Conservation (phyloP, 2,329 filamentous ascomycete species). For the Daldinia sp. region DNA sequence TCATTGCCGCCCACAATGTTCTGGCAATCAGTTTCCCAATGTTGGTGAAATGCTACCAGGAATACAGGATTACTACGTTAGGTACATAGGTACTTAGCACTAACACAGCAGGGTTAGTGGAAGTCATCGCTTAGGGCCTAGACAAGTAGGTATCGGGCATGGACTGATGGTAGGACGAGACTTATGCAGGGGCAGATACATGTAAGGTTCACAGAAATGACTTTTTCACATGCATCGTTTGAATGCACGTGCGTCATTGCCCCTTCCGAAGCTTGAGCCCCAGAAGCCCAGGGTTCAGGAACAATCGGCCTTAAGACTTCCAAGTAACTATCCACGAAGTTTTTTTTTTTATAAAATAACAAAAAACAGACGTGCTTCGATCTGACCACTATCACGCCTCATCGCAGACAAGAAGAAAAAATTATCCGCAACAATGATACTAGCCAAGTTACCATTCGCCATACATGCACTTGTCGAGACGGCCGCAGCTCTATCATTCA, state of each 20-base stretch:
- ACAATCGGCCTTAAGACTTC: conserved; percentile 11
- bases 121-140: not conserved
- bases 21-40: not conserved
- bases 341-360: not conserved
- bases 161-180: not conserved
- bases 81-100: too few species aligned
- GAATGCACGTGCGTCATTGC: conserved; percentile 25
- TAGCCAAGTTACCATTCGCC: conserved; percentile 53
- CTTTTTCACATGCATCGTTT: conserved; percentile 7
- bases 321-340: too few species aligned
- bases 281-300: not conserved
- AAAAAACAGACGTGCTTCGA: not conserved
- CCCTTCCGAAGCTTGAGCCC: conserved; percentile 9
- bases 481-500: conserved; percentile 61
- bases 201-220: not conserved
- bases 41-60: not conserved
- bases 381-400: not conserved
- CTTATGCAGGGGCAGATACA: conserved; percentile 25
- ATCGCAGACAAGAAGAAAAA: not conserved
- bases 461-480: conserved; percentile 57
- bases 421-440: conserved; percentile 35
- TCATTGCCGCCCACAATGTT: not conserved
- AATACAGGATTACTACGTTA: not conserved
- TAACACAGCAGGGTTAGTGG: too few species aligned
- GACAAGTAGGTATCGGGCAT: not conserved